Conservation (phyloP, 202 grass and related monocot genomes). For the Zizania palustris region DNA sequence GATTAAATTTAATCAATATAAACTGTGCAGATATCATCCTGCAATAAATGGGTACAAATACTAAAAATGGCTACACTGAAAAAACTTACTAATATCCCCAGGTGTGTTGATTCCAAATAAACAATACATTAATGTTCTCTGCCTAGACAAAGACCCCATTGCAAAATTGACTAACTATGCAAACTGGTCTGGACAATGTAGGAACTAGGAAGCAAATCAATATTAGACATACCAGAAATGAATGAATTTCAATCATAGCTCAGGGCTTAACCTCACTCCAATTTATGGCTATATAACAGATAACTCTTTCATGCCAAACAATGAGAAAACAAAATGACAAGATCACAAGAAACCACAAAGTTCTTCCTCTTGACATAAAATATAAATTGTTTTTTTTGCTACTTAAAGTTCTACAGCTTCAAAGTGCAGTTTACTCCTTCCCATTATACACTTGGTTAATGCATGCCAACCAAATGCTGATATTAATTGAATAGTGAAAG, state of each 20-base stretch:
- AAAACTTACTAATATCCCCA: background rate
- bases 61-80: conserved; percentile 5
- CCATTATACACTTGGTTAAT: conserved; percentile 2
- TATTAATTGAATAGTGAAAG: background rate
- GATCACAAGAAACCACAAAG: background rate
- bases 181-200: background rate
- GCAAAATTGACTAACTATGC: conserved; percentile 9
- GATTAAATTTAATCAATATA: conserved; percentile 17
- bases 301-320: no score
- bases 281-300: no score
- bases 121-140: background rate
- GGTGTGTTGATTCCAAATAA: conserved; percentile 8
- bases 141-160: background rate
- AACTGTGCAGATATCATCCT: conserved; percentile 26
- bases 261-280: no score
- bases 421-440: background rate
- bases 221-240: no score
- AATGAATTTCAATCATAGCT: no score
- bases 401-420: conserved; percentile 9
- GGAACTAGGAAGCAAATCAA: conserved; percentile 13
- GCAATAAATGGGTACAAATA: background rate
- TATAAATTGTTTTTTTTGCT: background rate
- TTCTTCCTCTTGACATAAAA: conserved; percentile 6
- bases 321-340: background rate
- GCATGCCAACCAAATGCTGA: background rate